These are phyloP conservation scores for Fusarium subglutinans DNA, from an alignment of 2,329 filamentous ascomycete genomes.

Conservation along the genomic window DNA sequence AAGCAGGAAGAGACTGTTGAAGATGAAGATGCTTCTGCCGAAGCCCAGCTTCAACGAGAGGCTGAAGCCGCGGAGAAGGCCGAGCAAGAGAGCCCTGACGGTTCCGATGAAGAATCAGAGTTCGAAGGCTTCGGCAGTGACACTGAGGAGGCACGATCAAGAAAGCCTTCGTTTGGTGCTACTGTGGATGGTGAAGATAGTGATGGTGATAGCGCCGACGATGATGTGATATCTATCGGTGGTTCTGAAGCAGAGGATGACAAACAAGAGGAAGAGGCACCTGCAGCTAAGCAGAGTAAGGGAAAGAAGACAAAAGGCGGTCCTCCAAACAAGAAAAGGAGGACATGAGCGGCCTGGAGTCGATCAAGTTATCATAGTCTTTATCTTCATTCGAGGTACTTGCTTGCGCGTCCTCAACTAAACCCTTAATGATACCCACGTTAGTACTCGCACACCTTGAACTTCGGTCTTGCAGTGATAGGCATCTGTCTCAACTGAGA, in stretches of 20 bases:
- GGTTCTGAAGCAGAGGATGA: constrained; percentile 42
- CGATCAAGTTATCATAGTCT: constrained; percentile 5
- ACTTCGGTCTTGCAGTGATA: too few relatives aligned
- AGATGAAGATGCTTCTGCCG: constrained; percentile 50
- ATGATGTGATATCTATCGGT: constrained; percentile 46
- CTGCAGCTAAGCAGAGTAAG: constrained; percentile 23
- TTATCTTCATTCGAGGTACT: constrained; percentile 30
- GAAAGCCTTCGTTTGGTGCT: constrained; percentile 45
- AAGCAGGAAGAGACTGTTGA: constrained; percentile 65
- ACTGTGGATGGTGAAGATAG: constrained; percentile 47
- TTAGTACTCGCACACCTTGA: constrained; percentile 20
- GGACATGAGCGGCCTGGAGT: constrained; percentile 33
- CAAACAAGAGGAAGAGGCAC: constrained; percentile 38
- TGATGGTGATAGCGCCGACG: constrained; percentile 53
- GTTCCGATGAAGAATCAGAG: constrained; percentile 49
- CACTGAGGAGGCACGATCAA: constrained; percentile 46
- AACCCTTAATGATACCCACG: constrained; percentile 38
- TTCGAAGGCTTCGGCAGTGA: constrained; percentile 52
- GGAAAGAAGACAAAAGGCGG: constrained; percentile 30
- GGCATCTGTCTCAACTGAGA: neutral
- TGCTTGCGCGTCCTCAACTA: constrained; percentile 26
- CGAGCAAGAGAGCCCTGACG: constrained; percentile 48
- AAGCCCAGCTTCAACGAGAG: constrained; percentile 43
- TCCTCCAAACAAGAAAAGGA: constrained; percentile 41
- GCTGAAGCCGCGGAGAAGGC: constrained; percentile 41